Evolutionary conservation across 176 grass and related monocot genomes (phyloP), one percentile per base, ranked within the genome.

Genomic region (Elymus sibiricus): DNA sequence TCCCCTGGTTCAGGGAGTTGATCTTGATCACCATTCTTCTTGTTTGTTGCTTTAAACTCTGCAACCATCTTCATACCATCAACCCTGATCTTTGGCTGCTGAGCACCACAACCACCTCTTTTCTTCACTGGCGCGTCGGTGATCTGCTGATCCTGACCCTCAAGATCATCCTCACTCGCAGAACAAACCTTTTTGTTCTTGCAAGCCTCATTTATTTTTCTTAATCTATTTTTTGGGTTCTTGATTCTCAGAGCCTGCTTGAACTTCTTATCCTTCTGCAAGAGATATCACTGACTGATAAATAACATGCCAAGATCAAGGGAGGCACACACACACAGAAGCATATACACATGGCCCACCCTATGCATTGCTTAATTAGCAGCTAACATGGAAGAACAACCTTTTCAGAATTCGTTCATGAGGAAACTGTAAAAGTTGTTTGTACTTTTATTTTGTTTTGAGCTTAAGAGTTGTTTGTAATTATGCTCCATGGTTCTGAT

Each of bases 11-110:
- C 94, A 76, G 97, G 97, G 42, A 98, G 94, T 86, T 98, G 93
- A 83, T 98, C 97, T 79, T 89, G 88, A 81, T 98, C 97, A 80
- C 92, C 97, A 64, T 44, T 84, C 83, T 94, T 98, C 86, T 92
- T 98, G 86, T 95, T 98, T 76, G 91, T 15, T 83, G 86, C 86
- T 92, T 95, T 95, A 62, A 90, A 98, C 81, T 98, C 97, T 49
- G 94, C 97, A 80, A 98, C 92, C 97, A 98, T 98, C 77, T 94
- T 98, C 97, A 98, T 98, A 37, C 97, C 97, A 82, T 98, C 97
- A 34, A 98, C 90, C 27, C 92, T 98, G 76, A 98, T 98, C 86
- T 91, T 98, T 79, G 96, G 93, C 91, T 98, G 96, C 82, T 95
- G 96, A 81, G 96, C 96, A 78, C 96, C 93, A 77, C 96, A 98